Evolutionary conservation across 345 rosid species (phyloP), one percentile per base, ranked within the genome.

Genomic region (Eucalyptus regnans): DNA sequence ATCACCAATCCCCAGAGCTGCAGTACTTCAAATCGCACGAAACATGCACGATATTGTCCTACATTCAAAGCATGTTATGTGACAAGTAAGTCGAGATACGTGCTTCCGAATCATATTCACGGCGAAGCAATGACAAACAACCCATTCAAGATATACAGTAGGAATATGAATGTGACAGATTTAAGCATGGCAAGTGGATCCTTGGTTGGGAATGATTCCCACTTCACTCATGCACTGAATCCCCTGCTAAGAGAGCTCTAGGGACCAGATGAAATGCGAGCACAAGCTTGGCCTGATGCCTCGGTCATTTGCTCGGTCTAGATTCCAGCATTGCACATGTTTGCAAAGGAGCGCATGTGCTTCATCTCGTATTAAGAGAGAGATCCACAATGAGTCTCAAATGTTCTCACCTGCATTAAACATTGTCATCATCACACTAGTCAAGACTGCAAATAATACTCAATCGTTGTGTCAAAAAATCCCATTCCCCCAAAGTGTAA

Each of bases 221-320:
- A 22, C 27, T 89, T 58, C 17, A 20, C 60, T 80, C 90, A 96
- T 44, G 98, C 99, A 89, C 96, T 95, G 95, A 97, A 96, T 41
- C 98, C 97, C 9, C 89, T 93, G 90, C 92, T 90, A 88, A 96
- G 95, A 83, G 99, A 96, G 95, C 99, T 98, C 98, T 97, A 95
- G 41, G 93, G 93, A 81, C 96, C 93, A 20, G 95, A 31, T n/a
- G 99, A 99, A 88, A 97, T 37, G 68, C 88, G 91, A 46, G 89
- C 90, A 89, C 99, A 98, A 89, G 99, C 96, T 90, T 98, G 96
- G 51, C 96, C 92, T n/a, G 98, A 92, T 90, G 97, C 99, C 90
- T 96, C 98, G 2, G 89, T 92, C 98, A 98, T 94, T 88, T 94
- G 96, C 88, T 93, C 94, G n/a, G 89, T 41, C 1, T 5, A 5